Evolutionary conservation across 2,329 filamentous ascomycete species (phyloP), one percentile per base, ranked within the genome.

Genomic region (Penicillium sp.): DNA sequence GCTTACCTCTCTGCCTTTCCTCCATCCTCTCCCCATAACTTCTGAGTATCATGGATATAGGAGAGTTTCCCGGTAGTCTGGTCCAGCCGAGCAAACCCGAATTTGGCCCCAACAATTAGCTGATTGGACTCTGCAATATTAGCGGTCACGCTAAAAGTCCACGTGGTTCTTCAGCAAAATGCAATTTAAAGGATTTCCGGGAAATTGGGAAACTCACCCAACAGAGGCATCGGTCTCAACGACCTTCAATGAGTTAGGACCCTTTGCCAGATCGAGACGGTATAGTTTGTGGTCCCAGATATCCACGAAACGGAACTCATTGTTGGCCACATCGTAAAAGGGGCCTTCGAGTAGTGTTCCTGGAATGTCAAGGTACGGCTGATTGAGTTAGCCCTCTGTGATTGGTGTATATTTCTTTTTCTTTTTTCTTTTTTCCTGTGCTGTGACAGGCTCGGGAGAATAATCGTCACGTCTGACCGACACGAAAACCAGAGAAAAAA

Each of bases 81-180:
- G 71, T 96, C 85, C 65, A 93, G 82, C 52, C 90, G 80, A n/a
- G 90, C 92, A 67, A 90, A 85, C 59, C 92, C 92, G 72, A 88
- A 84, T 79, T 96, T 96, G 71, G 89, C 86, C 45, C 87, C 92
- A 65, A 93, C 84, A 56, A 91, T 79, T 72, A 96, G 88, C 69
- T 87, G 85, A 50, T 89, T 65, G 51, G 58, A 48, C 55, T 68
- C 85, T 62, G 86, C 82, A 55, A 96, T 90, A 74, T 96, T 89
- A 54, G 89, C 89, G 41, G 93, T 96, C 46, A 91, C 87, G 25
- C 83, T 84, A 56, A 25, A 57, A 43, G 33, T 33, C 54, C 54
- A 56, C 54, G 49, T 46, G 50, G 58, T 41, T 51, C 7, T 76
- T 61, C 51, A 55, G 54, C 42, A 49, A 46, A 47, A 41, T 45